Percentiles rank a stretch among this genome's conserved stretches.
phyloP scores from a whole-genome alignment of 1,284 basidiomycete genomes.

The Phylloboletellus chloephorus region DNA sequence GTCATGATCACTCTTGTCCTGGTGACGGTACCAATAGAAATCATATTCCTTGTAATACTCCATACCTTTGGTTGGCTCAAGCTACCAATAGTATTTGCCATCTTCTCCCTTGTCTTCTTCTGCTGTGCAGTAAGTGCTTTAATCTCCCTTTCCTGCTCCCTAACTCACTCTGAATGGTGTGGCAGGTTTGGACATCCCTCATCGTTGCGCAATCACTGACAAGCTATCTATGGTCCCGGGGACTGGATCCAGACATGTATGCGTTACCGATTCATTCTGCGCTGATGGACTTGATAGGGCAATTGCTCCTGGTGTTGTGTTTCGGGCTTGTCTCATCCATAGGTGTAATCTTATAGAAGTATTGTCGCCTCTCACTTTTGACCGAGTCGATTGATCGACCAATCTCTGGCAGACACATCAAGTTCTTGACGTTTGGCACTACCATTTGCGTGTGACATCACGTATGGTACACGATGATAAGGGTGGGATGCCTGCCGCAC shows the following conservation, averaged over 20 bases:
- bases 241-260: constrained; percentile 90
- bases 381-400: background rate
- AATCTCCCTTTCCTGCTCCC: background rate
- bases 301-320: constrained; percentile 73
- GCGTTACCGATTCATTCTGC: constrained; percentile 90
- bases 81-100: constrained; percentile 61
- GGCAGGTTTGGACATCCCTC: constrained; percentile 67
- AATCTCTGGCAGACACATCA: too few species aligned
- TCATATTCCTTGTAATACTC: constrained; percentile 66
- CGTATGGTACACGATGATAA: too few species aligned
- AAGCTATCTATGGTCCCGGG: constrained; percentile 73
- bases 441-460: too few species aligned
- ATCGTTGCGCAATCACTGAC: constrained; percentile 67
- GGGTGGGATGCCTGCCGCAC: too few species aligned
- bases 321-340: constrained; percentile 56
- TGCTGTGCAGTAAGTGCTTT: constrained; percentile 59
- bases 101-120: constrained; percentile 65
- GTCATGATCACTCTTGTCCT: constrained; percentile 65
- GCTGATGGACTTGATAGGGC: constrained; percentile 87
- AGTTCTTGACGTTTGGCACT: too few species aligned
- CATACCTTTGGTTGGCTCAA: constrained; percentile 71
- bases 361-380: background rate
- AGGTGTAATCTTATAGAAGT: constrained; percentile 25
- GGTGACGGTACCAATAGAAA: constrained; percentile 73
- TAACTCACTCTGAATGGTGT: background rate